phyloP scores from a whole-genome alignment of 371 early-diverging fungal genomes.

The Massospora cicadina region DNA sequence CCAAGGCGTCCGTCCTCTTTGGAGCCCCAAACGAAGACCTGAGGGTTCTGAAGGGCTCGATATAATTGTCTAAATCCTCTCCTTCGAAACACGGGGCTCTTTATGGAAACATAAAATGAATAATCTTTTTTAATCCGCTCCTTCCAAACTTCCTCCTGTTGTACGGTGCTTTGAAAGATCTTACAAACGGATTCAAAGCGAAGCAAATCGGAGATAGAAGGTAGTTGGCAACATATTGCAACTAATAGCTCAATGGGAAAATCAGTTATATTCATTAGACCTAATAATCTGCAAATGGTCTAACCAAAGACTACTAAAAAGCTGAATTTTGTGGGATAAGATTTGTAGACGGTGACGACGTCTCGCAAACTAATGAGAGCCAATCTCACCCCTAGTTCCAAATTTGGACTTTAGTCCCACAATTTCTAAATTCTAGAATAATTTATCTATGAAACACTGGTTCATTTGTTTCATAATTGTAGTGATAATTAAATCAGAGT shows the following conservation, averaged over 20 bases:
- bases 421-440: too few relatives aligned
- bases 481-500: too few relatives aligned
- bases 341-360: too few relatives aligned
- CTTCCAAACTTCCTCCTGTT: constrained; percentile 7
- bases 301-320: too few relatives aligned
- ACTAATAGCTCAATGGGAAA: constrained; percentile 4
- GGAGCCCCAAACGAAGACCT: constrained; percentile 11
- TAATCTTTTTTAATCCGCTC: neutral
- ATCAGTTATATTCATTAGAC: neutral
- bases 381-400: too few relatives aligned
- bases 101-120: neutral
- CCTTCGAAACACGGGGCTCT: constrained; percentile 7
- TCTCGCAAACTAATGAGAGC: too few relatives aligned
- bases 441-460: too few relatives aligned
- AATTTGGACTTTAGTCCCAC: too few relatives aligned
- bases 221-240: neutral
- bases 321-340: too few relatives aligned
- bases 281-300: too few relatives aligned
- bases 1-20: neutral
- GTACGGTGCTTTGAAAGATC: neutral
- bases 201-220: neutral
- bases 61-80: neutral
- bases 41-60: constrained; percentile 2
- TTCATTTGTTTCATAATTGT: too few relatives aligned
- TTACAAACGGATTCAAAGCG: neutral